Percentiles rank a stretch among this genome's conserved stretches.
phyloP scores from a whole-genome alignment of 495 filamentous ascomycete species.

The Endocarpon pusillum region DNA sequence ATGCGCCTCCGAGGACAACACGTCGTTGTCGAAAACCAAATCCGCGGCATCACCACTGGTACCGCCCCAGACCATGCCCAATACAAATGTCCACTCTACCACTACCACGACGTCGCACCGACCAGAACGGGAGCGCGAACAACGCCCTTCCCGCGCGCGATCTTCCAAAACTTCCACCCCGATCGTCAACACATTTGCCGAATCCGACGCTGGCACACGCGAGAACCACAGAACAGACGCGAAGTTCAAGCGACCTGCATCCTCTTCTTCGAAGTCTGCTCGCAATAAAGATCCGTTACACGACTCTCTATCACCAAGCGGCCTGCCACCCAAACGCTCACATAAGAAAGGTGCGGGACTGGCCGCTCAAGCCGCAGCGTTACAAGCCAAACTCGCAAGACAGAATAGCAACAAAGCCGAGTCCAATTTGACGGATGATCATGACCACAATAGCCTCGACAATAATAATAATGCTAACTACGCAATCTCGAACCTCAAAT shows the following conservation, averaged over 20 bases:
- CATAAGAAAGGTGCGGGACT: conserved; percentile 47
- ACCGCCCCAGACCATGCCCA: not conserved
- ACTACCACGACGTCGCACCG: conserved; percentile 2
- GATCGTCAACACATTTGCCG: conserved; percentile 23
- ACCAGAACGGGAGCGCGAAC: conserved; percentile 6
- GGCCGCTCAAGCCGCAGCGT: conserved; percentile 18
- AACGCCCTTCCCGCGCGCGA: conserved; percentile 17
- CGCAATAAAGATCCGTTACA: too few relatives aligned
- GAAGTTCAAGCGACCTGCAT: conserved; percentile 10
- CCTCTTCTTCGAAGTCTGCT: conserved; percentile 1
- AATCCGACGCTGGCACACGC: conserved; percentile 16
- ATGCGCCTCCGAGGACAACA: conserved; percentile 3
- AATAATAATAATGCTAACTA: too few relatives aligned
- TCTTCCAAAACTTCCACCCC: conserved; percentile 45
- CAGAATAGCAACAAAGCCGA: conserved; percentile 4
- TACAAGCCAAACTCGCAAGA: not conserved
- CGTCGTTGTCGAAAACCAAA: conserved; percentile 2
- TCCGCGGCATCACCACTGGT: not conserved
- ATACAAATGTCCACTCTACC: not conserved
- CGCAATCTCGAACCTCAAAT: too few relatives aligned
- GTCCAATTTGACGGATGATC: too few relatives aligned
- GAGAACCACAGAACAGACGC: conserved; percentile 23
- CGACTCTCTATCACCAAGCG: conserved; percentile 2
- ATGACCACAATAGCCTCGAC: too few relatives aligned
- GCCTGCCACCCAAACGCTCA: conserved; percentile 36